Evolutionary conservation across 2,329 filamentous ascomycete species (phyloP), one percentile per base, ranked within the genome.

Genomic region (Tricladium varicosporioides): DNA sequence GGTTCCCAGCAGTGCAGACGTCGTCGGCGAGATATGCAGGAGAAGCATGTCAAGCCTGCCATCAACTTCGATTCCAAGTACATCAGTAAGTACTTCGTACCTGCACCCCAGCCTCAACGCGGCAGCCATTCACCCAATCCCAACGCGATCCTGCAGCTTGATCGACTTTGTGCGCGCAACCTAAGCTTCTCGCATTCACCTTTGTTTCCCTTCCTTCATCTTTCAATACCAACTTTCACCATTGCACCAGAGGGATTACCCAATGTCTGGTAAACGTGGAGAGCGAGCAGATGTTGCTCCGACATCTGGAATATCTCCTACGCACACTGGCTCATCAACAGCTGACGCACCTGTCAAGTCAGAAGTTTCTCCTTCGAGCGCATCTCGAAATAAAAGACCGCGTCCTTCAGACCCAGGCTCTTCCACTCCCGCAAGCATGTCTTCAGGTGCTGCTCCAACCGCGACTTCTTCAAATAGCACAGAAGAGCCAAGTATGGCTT

Each of bases 61-160:
- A 50, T 62, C 53, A 45, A 57, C 60, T 53, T 43, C 56, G 51
- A 62, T 63, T 46, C 57, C 52, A 64, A 62, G 61, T 67, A 64
- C 60, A 57, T 65, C 60, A 66, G 55, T 57, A 68, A 64, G 67
- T 68, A 65, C 59, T 63, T 64, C 57, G 65, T 68, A 67, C 62
- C 61, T 63, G 46, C 57, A 61, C 63, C 65, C 66, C 60, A 67
- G 63, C 62, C 63, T 66, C 62, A 59, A 61, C 61, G 51, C 54
- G 33, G 61, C 54, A 50, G 59, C 58, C 57, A 47, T 56, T 48
- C 58, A 62, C 59, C 64, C 62, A 66, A 63, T 65, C 64, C 64
- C 63, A 60, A 61, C 61, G 61, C 62, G 58, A 60, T 53, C 51
- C 58, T 60, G 57, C 57, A 53, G 44, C 53, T 55, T 53, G 51